phyloP scores from a whole-genome alignment of 345 rosid species.

The Atalantia buxifolia region DNA sequence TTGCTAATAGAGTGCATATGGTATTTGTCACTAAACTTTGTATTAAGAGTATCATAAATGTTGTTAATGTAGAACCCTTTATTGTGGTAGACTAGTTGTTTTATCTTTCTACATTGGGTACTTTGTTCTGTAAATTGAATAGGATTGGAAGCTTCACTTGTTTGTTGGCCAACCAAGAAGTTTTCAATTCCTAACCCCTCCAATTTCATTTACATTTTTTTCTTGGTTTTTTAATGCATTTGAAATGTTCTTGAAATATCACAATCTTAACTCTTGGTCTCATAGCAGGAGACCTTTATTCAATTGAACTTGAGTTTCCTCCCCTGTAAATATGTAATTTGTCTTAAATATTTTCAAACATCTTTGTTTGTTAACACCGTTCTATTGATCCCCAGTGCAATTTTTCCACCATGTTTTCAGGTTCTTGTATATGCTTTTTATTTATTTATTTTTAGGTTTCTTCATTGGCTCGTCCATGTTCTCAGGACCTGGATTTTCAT shows the following conservation, averaged over 20 bases:
- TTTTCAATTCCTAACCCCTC: conserved; percentile 10
- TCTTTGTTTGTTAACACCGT: background rate
- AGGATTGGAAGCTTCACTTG: conserved; percentile 35
- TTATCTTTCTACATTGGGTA: conserved; percentile 16
- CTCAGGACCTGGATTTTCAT: background rate
- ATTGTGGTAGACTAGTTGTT: conserved; percentile 18
- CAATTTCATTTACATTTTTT: conserved; percentile 6
- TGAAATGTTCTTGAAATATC: background rate
- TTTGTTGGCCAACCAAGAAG: conserved; percentile 52
- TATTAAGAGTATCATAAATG: conserved; percentile 7
- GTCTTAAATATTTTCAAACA: background rate
- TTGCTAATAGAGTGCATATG: background rate
- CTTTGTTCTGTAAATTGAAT: conserved; percentile 28
- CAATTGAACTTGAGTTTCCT: conserved; percentile 17
- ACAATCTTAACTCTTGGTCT: background rate
- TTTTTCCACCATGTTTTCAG: background rate
- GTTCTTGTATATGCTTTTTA: background rate
- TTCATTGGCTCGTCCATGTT: background rate
- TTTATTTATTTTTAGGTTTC: background rate
- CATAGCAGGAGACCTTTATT: background rate
- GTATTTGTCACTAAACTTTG: background rate
- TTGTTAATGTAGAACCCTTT: background rate
- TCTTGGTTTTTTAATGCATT: conserved; percentile 1
- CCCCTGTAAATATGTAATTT: background rate
- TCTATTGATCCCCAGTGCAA: background rate